These are phyloP conservation scores for Lithocarpus polystachyus DNA, from an alignment of 306 rosid genomes.

Conservation along the genomic window DNA sequence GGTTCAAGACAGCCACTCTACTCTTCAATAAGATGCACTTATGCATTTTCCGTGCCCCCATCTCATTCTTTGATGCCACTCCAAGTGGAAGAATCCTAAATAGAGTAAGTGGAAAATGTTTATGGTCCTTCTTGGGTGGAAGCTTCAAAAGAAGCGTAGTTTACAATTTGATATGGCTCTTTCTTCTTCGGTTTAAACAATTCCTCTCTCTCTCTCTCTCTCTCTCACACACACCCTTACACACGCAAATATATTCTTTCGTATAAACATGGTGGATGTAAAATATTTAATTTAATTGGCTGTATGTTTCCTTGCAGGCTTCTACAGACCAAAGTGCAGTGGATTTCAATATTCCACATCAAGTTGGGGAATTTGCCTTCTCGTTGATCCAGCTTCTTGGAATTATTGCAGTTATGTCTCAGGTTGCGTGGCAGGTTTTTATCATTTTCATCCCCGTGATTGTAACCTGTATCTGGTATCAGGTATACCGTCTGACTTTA, in stretches of 20 bases:
- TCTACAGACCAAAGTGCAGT: slow-evolving; percentile 51
- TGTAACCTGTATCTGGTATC: slow-evolving; percentile 42
- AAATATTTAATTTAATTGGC: background rate
- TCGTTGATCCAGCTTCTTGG: slow-evolving; percentile 39
- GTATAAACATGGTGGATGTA: background rate
- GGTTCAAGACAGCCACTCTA: slow-evolving; percentile 50
- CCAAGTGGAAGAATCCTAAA: slow-evolving; percentile 65
- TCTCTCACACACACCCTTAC: background rate
- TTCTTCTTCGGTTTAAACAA: background rate
- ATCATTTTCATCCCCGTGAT: slow-evolving; percentile 45
- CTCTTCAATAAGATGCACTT: slow-evolving; percentile 58
- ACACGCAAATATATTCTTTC: background rate
- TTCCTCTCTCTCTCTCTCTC: background rate
- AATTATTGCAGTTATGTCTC: slow-evolving; percentile 47
- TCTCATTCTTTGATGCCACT: slow-evolving; percentile 68
- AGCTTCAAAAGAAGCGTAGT: background rate
- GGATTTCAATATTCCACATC: slow-evolving; percentile 34
- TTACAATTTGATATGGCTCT: background rate
- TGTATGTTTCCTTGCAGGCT: slow-evolving; percentile 35
- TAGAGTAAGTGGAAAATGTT: slow-evolving; percentile 39
- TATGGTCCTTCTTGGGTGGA: background rate
- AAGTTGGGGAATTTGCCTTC: slow-evolving; percentile 32
- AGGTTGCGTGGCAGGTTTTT: slow-evolving; percentile 52
- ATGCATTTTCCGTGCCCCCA: slow-evolving; percentile 58
- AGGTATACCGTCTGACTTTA: slow-evolving; percentile 27